Evolutionary conservation across 495 filamentous ascomycete genomes (phyloP).

Genomic region (Physcia stellaris): DNA sequence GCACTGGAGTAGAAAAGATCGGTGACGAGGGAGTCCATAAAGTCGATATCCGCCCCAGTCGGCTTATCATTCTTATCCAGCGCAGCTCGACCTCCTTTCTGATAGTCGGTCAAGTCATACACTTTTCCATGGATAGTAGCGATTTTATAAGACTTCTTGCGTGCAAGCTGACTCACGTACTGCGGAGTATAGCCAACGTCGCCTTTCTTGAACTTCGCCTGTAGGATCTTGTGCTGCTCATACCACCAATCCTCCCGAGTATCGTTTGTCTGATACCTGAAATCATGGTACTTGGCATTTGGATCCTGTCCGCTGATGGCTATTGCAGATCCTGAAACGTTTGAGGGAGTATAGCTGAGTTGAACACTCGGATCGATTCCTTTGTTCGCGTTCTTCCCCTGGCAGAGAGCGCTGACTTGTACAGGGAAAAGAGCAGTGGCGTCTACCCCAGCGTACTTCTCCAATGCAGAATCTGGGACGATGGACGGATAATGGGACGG

Average conservation of each 20-base stretch:
- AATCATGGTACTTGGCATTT: conserved; percentile 82
- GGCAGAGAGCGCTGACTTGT: conserved; percentile 85
- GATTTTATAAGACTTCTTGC: conserved; percentile 48
- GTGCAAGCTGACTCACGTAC: conserved; percentile 59
- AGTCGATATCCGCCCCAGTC: conserved; percentile 47
- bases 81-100: conserved; percentile 54
- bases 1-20: conserved; percentile 62
- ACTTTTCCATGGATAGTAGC: conserved; percentile 69
- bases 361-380: conserved; percentile 54
- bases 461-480: conserved; percentile 49
- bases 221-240: conserved; percentile 67
- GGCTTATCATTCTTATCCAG: conserved; percentile 35
- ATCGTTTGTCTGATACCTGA: conserved; percentile 71
- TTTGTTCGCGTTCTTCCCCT: conserved; percentile 51
- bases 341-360: conserved; percentile 67
- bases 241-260: conserved; percentile 80
- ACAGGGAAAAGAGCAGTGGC: conserved; percentile 83
- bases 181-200: conserved; percentile 71
- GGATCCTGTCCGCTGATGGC: conserved; percentile 52
- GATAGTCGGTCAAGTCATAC: conserved; percentile 85
- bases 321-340: conserved; percentile 51
- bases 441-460: conserved; percentile 74
- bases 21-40: conserved; percentile 67
- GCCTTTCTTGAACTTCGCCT: conserved; percentile 70
- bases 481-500: conserved; percentile 68